These are phyloP conservation scores for Phaeoacremonium minimum DNA, from an alignment of 2,329 filamentous ascomycete species.

Conservation along the genomic window DNA sequence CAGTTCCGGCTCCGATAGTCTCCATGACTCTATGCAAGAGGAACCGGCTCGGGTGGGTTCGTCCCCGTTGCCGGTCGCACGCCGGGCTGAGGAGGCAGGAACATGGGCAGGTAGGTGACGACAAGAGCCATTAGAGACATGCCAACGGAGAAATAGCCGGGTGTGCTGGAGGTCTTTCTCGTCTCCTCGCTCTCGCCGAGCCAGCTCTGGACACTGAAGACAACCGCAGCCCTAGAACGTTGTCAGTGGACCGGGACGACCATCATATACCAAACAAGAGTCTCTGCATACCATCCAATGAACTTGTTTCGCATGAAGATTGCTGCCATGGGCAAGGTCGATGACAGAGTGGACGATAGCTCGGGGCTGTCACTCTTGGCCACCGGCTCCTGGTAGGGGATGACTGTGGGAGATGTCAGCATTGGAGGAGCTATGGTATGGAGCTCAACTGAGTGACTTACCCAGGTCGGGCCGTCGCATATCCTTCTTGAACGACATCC, in stretches of 20 bases:
- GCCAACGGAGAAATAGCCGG: conserved; percentile 39
- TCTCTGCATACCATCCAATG: conserved; percentile 53
- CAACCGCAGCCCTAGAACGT: conserved; percentile 59
- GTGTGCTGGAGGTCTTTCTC: conserved; percentile 61
- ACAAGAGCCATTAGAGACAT: conserved; percentile 28
- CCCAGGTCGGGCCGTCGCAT: conserved; percentile 39
- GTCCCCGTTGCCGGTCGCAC: conserved; percentile 17
- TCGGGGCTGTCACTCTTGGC: conserved; percentile 62
- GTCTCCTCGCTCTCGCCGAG: conserved; percentile 68
- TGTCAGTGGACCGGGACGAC: not conserved
- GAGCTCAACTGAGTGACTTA: conserved; percentile 24
- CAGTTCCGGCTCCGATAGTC: too few relatives aligned
- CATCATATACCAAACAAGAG: not conserved
- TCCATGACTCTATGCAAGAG: conserved; percentile 13
- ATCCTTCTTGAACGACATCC: conserved; percentile 35
- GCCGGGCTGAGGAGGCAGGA: conserved; percentile 23
- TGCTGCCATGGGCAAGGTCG: conserved; percentile 90
- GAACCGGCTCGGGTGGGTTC: conserved; percentile 19
- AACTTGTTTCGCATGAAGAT: conserved; percentile 92
- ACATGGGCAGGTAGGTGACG: conserved; percentile 30
- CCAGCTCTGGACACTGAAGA: conserved; percentile 74
- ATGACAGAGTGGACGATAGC: conserved; percentile 65
- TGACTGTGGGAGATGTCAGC: conserved; percentile 51
- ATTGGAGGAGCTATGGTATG: not conserved
- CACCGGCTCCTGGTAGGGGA: conserved; percentile 78